A percentile compares a stretch with the other conserved stretches of the same genome.
phyloP scores from a whole-genome alignment of 495 filamentous ascomycete species.

The Xylaria nigripes region DNA sequence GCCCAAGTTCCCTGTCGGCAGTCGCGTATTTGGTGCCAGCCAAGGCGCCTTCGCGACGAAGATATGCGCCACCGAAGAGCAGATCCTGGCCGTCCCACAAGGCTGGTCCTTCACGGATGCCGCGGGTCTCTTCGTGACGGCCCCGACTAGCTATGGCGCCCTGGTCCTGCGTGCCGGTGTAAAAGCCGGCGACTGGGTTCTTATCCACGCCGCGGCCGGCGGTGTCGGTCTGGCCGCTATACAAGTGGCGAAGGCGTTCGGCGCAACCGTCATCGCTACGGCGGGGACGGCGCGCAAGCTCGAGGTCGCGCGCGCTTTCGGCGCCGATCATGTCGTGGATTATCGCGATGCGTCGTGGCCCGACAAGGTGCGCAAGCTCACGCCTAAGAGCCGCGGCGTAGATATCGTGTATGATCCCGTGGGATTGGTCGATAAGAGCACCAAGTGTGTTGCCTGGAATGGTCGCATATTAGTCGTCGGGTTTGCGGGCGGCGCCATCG shows the following conservation, averaged over 20 bases:
- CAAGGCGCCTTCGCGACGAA: constrained; percentile 84
- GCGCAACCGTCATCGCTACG: constrained; percentile 84
- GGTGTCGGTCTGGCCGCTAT: constrained; percentile 89
- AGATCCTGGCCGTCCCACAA: constrained; percentile 62
- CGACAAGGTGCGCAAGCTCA: constrained; percentile 66
- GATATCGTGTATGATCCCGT: constrained; percentile 86
- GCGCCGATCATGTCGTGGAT: constrained; percentile 76
- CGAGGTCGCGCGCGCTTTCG: constrained; percentile 66
- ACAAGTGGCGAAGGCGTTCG: constrained; percentile 84
- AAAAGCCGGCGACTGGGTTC: constrained; percentile 73
- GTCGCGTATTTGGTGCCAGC: constrained; percentile 75
- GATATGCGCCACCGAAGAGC: constrained; percentile 54
- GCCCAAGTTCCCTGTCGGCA: constrained; percentile 61
- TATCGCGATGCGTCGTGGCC: constrained; percentile 68
- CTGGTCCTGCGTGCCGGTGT: constrained; percentile 70
- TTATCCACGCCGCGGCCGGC: constrained; percentile 88
- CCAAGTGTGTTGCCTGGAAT: constrained; percentile 89
- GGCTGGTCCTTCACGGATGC: constrained; percentile 81
- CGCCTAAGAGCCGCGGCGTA: constrained; percentile 60
- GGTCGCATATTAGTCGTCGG: constrained; percentile 80
- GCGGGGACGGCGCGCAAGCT: constrained; percentile 72
- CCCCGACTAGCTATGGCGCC: constrained; percentile 81
- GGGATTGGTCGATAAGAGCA: constrained; percentile 69
- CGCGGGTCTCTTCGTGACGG: constrained; percentile 84
- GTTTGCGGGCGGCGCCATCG: constrained; percentile 81